These are phyloP conservation scores for Symbiotaphrina buchneri DNA, from an alignment of 495 filamentous ascomycete species.

Conservation along the genomic window DNA sequence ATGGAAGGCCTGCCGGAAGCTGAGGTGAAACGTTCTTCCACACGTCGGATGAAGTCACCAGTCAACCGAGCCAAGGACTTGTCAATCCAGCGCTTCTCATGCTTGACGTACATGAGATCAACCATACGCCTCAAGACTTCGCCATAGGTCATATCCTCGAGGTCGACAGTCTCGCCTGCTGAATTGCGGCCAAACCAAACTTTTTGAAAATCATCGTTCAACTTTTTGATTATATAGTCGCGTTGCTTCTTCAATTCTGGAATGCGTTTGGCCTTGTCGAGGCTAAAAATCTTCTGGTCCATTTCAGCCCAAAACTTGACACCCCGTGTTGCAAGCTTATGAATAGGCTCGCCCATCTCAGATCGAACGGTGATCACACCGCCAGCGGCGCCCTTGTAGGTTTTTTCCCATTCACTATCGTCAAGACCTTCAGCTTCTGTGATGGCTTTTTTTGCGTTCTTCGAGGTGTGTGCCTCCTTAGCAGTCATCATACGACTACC, in stretches of 20 bases:
- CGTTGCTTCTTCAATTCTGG: conserved; percentile 80
- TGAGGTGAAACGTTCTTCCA: conserved; percentile 79
- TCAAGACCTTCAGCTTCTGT: conserved; percentile 74
- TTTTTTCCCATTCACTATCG: conserved; percentile 86
- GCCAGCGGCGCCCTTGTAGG: conserved; percentile 77
- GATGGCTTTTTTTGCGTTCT: conserved; percentile 87
- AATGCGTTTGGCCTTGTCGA: conserved; percentile 85
- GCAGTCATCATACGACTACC: conserved; percentile 88
- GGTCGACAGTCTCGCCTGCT: conserved; percentile 62
- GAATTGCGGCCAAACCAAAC: conserved; percentile 93
- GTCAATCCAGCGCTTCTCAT: conserved; percentile 89
- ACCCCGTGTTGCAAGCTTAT: conserved; percentile 90
- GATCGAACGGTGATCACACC: conserved; percentile 94
- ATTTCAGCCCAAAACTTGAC: conserved; percentile 94
- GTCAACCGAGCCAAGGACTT: conserved; percentile 58
- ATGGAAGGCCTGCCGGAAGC: conserved; percentile 43
- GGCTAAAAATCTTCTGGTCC: conserved; percentile 90
- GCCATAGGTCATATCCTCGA: conserved; percentile 95
- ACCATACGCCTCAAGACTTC: conserved; percentile 90
- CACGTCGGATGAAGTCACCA: conserved; percentile 82
- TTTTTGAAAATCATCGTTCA: conserved; percentile 97
- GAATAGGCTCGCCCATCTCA: conserved; percentile 98
- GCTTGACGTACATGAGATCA: conserved; percentile 87
- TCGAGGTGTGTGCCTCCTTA: conserved; percentile 85
- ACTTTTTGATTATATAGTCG: conserved; percentile 89